Base-by-base conservation (phyloP, 2,329 filamentous ascomycete genomes). In the Fusarium tjaetaba region DNA sequence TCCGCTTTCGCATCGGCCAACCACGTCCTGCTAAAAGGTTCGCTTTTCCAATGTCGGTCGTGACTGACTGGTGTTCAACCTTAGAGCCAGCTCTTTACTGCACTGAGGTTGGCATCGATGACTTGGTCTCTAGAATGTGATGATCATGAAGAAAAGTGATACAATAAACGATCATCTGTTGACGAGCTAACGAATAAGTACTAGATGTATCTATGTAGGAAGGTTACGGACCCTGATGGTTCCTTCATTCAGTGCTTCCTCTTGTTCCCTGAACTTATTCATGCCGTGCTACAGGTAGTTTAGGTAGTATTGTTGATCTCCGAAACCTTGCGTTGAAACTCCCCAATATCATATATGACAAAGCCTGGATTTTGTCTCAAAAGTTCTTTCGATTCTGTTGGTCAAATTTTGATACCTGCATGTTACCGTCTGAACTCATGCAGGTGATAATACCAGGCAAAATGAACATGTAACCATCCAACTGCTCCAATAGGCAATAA, bases 401-500 rank as follows among this genome's bases (percentile, higher is more conserved):
- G 38, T 45, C 51, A 63, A 49, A 38, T 41, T 36, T 43, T 38
- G 28, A 63, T 56, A 30, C 28, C 28, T 46, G 59, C 36, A 67
- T 41, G 24, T 24, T 32, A 11, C 38, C 38, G 46, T 52, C 59
- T 67, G 36, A 53, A 52, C 28, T 51, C 48, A 59, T 39, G 28
- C 49, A 60, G 41, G 48, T 58, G 32, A 56, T 41, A 58, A 61
- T 32, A 39, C n/a, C n/a, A 43, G 36, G 64, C n/a, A 48, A 59
- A 60, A 51, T 55, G n/a, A 62, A 62, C 38, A 51, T 65, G 59
- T 52, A 61, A 51, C 60, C 60, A 56, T 57, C 68, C 18, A 16
- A 28, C 45, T 42, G 26, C 49, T 67, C 63, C 39, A 70, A 72
- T 67, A 67, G 60, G 66, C 30, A 55, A 49, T 16, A 45, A 49